Percentiles rank a stretch among this genome's conserved stretches.
These are phyloP conservation scores for Ampelocalamus luodianensis DNA, from an alignment of 176 grass and related monocot genomes.

Conservation along the genomic window DNA sequence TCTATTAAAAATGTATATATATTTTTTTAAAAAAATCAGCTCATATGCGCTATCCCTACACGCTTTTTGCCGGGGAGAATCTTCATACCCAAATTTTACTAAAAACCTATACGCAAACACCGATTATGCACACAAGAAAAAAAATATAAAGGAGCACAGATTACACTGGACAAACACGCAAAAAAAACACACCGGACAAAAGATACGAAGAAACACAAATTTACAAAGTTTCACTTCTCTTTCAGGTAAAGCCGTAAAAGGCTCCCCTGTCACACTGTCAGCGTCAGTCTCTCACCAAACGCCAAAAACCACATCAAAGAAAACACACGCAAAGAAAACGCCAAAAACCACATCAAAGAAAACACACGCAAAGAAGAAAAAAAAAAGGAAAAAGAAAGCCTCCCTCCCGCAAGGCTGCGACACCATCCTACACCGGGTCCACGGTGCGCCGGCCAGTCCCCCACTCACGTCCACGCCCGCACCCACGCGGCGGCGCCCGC, in stretches of 20 bases:
- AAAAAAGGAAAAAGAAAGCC: accelerated
- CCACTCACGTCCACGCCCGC: neutral
- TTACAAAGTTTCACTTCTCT: neutral
- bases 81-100: neutral
- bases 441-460: conserved; percentile 5
- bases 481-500: conserved; percentile 34
- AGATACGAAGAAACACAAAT: neutral
- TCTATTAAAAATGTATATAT: no score
- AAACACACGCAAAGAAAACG: neutral
- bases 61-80: neutral
- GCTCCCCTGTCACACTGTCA: no score
- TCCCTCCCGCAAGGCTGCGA: neutral
- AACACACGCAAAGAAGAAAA: neutral
- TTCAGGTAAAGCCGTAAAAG: neutral
- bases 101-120: neutral
- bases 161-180: neutral
- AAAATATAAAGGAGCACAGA: neutral
- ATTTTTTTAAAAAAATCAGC: neutral
- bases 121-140: neutral
- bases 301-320: no score
- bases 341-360: no score
- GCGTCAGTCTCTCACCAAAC: no score
- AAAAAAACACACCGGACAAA: neutral
- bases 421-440: conserved; percentile 32
- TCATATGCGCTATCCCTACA: neutral